phyloP scores from a whole-genome alignment of 331 rosid genomes.

The Arachis monticola region DNA sequence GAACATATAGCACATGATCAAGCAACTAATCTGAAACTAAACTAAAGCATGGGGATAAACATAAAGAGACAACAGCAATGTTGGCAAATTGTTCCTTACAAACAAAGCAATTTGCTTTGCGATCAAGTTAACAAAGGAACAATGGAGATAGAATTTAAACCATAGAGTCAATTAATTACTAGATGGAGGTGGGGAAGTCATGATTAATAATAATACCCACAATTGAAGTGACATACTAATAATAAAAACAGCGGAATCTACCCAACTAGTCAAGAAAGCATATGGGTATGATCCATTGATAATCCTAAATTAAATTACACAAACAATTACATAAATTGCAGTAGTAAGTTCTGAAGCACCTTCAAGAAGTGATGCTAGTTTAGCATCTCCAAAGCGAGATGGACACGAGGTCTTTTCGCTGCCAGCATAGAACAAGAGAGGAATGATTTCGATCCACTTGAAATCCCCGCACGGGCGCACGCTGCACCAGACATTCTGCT shows the following conservation, averaged over 20 bases:
- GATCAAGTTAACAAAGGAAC: slow-evolving; percentile 50
- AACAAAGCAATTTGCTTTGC: slow-evolving; percentile 45
- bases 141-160: slow-evolving; percentile 18
- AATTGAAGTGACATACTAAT: slow-evolving; percentile 41
- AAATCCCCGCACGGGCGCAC: slow-evolving; percentile 84
- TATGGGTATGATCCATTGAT: slow-evolving; percentile 52
- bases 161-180: no score
- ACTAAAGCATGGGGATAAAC: background rate
- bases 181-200: slow-evolving; percentile 30
- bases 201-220: slow-evolving; percentile 43
- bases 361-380: slow-evolving; percentile 27
- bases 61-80: background rate
- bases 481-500: slow-evolving; percentile 89
- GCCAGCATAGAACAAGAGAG: slow-evolving; percentile 89
- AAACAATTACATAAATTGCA: slow-evolving; percentile 55
- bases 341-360: slow-evolving; percentile 63
- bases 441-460: slow-evolving; percentile 84
- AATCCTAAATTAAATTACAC: slow-evolving; percentile 46
- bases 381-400: slow-evolving; percentile 48
- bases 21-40: background rate
- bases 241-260: slow-evolving; percentile 48
- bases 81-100: slow-evolving; percentile 45
- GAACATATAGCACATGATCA: no score
- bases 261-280: slow-evolving; percentile 59
- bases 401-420: slow-evolving; percentile 79